Conservation (phyloP, 768 basidiomycete species). For the Favolaschia claudopus region DNA sequence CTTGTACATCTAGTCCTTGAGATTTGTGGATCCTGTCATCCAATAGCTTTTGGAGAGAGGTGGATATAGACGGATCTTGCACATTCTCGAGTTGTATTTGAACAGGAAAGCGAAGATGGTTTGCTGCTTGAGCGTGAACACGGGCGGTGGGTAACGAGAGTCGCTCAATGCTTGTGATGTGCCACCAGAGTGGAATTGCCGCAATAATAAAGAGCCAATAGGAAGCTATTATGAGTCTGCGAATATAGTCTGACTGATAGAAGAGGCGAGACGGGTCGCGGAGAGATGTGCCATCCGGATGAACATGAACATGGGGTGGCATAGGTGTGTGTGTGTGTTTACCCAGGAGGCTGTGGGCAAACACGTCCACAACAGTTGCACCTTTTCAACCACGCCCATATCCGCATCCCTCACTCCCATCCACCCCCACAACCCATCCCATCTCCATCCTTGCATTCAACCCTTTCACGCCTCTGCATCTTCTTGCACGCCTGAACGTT, state of each 20-base stretch:
- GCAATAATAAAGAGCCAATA: constrained; percentile 84
- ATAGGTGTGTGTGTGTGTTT: constrained; percentile 28
- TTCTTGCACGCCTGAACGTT: background rate
- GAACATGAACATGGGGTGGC: constrained; percentile 22
- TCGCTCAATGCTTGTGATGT: constrained; percentile 88
- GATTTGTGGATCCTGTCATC: constrained; percentile 32
- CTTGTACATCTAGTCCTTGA: constrained; percentile 47
- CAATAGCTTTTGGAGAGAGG: constrained; percentile 32
- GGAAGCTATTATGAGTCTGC: constrained; percentile 69
- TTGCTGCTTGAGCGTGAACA: constrained; percentile 60
- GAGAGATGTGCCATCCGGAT: constrained; percentile 34
- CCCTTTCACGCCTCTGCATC: background rate
- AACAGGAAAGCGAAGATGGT: constrained; percentile 55
- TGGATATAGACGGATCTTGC: constrained; percentile 17
- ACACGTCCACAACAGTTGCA: background rate
- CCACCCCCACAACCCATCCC: background rate
- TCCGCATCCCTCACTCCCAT: constrained; percentile 7
- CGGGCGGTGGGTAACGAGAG: constrained; percentile 71
- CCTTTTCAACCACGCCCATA: background rate
- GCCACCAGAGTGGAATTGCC: constrained; percentile 93
- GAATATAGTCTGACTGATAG: constrained; percentile 57
- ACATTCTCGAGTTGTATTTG: constrained; percentile 45
- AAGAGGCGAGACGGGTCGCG: constrained; percentile 59
- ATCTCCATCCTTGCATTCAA: background rate
- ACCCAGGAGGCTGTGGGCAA: background rate